Conservation (phyloP, 1,284 basidiomycete species). For the Fomitopsis schrenkii region DNA sequence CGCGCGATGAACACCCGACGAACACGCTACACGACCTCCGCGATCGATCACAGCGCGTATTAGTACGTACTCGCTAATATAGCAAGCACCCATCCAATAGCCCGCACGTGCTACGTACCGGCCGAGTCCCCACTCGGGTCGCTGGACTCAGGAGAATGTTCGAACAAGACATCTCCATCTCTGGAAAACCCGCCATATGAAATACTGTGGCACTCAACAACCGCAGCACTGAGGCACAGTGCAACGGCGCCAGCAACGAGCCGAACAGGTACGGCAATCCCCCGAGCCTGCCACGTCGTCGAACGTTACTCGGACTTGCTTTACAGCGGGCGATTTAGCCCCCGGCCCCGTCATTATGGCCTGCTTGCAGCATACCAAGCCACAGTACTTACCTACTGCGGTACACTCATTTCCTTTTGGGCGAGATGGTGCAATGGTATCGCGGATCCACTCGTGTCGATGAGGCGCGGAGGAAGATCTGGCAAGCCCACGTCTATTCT, state of each 20-base stretch:
- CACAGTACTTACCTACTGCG: neutral
- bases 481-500: neutral
- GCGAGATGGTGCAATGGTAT: neutral
- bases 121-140: neutral
- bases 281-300: neutral
- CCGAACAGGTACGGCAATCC: neutral
- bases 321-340: neutral
- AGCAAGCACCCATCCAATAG: too few species aligned
- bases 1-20: neutral
- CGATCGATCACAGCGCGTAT: too few species aligned
- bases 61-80: too few species aligned
- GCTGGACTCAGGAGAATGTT: neutral
- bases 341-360: neutral
- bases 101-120: neutral
- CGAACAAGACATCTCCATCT: neutral
- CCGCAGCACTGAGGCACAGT: neutral
- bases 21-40: too few species aligned
- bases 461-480: neutral
- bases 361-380: neutral
- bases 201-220: neutral
- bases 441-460: neutral
- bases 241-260: neutral
- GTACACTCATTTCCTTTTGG: neutral
- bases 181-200: neutral
- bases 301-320: neutral